Evolutionary conservation across 306 rosid species (phyloP).

Genomic region (Malus orientalis): DNA sequence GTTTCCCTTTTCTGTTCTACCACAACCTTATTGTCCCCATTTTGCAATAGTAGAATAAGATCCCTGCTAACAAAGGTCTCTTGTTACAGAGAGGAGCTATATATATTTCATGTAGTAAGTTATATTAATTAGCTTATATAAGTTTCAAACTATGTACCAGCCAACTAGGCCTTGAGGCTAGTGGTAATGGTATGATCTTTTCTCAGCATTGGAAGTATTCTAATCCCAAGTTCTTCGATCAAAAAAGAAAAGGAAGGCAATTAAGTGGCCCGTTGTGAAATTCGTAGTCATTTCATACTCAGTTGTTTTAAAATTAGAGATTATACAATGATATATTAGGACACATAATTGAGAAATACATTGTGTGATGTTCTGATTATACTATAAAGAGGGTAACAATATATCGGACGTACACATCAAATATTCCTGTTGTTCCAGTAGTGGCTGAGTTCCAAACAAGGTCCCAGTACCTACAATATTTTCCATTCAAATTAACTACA

Average conservation of each 20-base stretch:
- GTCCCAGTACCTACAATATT: slow-evolving; percentile 68
- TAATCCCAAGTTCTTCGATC: neutral
- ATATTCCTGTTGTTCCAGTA: slow-evolving; percentile 47
- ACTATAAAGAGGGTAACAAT: neutral
- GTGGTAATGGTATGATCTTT: neutral
- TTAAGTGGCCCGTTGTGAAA: neutral
- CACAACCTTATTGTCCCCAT: neutral
- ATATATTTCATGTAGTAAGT: neutral
- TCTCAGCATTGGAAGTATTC: neutral
- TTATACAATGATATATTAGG: neutral
- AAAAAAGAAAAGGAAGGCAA: neutral
- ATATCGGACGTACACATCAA: slow-evolving; percentile 57
- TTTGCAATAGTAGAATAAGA: neutral
- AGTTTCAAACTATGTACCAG: neutral
- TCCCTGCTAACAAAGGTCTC: neutral
- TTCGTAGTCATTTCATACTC: neutral
- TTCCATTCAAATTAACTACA: neutral
- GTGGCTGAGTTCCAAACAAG: slow-evolving; percentile 67
- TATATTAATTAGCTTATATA: neutral
- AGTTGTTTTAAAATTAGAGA: neutral
- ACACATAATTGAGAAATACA: neutral
- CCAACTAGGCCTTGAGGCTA: neutral
- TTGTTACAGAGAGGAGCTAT: neutral
- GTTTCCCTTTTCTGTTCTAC: neutral
- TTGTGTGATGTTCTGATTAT: neutral